These are phyloP conservation scores for Yarrowia osloensis DNA, from an alignment of 805 yeast species.

Conservation along the genomic window DNA sequence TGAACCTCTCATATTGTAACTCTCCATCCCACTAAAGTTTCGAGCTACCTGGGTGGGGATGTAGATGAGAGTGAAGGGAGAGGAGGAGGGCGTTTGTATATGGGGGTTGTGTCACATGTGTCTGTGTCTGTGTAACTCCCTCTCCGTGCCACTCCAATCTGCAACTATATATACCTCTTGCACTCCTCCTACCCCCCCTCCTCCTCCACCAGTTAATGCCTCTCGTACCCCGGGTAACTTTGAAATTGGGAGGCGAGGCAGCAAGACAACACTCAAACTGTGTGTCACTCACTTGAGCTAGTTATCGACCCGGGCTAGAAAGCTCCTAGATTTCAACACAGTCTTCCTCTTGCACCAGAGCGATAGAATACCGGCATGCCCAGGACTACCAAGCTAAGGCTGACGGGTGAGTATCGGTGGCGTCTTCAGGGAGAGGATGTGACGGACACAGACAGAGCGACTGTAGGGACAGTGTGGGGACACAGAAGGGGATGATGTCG, in stretches of 20 bases:
- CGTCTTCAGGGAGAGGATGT: not conserved
- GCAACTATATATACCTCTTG: not conserved
- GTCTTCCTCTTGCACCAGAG: constrained; percentile 6
- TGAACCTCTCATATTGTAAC: too few relatives aligned
- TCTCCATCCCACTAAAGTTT: not conserved
- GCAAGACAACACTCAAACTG: constrained; percentile 15
- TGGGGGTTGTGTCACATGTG: too few relatives aligned
- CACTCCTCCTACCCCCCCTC: not conserved
- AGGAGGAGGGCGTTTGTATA: too few relatives aligned
- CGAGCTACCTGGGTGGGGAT: not conserved
- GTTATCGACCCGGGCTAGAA: constrained; percentile 27
- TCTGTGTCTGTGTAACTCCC: too few relatives aligned
- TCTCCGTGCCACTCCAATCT: too few relatives aligned
- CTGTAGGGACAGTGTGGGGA: not conserved
- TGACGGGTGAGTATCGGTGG: constrained; percentile 34
- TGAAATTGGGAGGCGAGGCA: constrained; percentile 26
- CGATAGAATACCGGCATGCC: constrained; percentile 28
- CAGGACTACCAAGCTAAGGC: constrained; percentile 33
- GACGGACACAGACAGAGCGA: not conserved
- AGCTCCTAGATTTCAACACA: constrained; percentile 10
- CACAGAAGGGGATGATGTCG: not conserved
- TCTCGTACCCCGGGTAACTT: constrained; percentile 30
- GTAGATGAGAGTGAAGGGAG: too few relatives aligned
- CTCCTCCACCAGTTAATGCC: not conserved
- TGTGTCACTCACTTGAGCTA: constrained; percentile 27